Base-by-base conservation (phyloP, 2,329 filamentous ascomycete species). In the Xylariaceae sp. region DNA sequence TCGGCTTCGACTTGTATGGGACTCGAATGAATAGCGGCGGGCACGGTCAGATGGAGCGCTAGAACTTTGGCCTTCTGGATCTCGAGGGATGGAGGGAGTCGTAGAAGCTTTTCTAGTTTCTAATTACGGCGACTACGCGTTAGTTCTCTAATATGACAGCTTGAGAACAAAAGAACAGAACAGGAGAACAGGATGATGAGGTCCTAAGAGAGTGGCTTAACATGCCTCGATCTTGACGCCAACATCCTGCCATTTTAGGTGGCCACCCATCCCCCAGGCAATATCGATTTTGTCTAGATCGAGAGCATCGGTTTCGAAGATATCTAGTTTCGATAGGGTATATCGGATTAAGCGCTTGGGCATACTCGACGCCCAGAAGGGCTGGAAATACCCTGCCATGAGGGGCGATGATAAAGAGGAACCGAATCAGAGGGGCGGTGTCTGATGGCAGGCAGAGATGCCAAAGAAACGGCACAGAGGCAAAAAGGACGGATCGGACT, bases 271-370 rank as follows among this genome's bases (percentile, higher is more conserved):
- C 39, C 94, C 94, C 75, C 90, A 84, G 51, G 86, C 87, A 66
- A 97, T 84, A 67, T 95, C 91, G 64, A 97, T 77, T 66, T 91
- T 90, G 65, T 94, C 91, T 62, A 94, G 82, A 69, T 97, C 89
- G 66, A 97, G 78, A 10, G 89, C 87, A 71, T 95, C 88, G 59
- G 90, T 89, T 70, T 97, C 94, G 61, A 99, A 84, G 57, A 97
- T 81, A 67, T 96, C 92, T 60, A 96, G 81, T 59, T 88, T 86
- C 23, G 88, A 88, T 48, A 99, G 79, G 53, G 88, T 90, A 78
- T 94, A 96, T 66, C 90, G 88, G 65, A 97, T 82, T 68, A 97
- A 82, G 73, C 88, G 87, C 82, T 94, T 96, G 77, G 92, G 90
- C 80, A 96, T 90, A 67, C 85, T 89, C 64, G 91, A 84, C 73